Evolutionary conservation across 768 basidiomycete genomes (phyloP), one percentile per base, ranked within the genome.

Genomic region (Panaeolus cyanescens): DNA sequence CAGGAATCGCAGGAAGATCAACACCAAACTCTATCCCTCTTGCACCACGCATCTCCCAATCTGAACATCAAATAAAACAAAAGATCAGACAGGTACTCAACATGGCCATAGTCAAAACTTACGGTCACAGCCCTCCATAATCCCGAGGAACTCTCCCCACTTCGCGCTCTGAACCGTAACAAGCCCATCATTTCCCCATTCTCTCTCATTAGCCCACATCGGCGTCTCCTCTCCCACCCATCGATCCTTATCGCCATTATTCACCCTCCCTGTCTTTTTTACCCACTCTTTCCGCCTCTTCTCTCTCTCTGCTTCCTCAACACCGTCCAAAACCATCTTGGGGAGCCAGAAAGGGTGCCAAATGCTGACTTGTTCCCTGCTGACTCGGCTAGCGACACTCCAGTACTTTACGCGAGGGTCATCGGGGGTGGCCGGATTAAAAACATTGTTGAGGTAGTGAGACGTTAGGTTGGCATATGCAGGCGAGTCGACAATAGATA

Each of bases 271-370:
- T 30, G 30, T 59, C 39, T 12, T 54, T 39, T 61, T 22, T 32
- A 78, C 77, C 78, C 79, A 80, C 5, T 66, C 55, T 37, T 69
- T 68, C 54, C 76, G 79, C 22, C 84, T 59, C 19, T 72, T 76
- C 20, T 80, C 74, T 70, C 87, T 74, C 67, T 85, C 80, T 58
- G 78, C 81, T 62, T 85, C 83, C 68, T 95, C 95, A 20, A 86
- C 83, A 0, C 92, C 90, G 69, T 99, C 96, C 34, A 98, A 79
- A 31, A 99, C 90, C 77, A 96, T 83, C 76, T 99, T 97, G 0
- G 96, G 94, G 34, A 98, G 81, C 95, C 96, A 99, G 57, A 99
- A 87, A 0, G 97, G 97, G 72, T 99, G 97, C 89, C 91, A 93
- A 32, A 96, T 81, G 72, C 73, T 86, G 64, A 90, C 80, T 45